Evolutionary conservation across 352 stramenopile genomes (phyloP), one percentile per base, ranked within the genome.

Genomic region (Phytopythium oedochilum): DNA sequence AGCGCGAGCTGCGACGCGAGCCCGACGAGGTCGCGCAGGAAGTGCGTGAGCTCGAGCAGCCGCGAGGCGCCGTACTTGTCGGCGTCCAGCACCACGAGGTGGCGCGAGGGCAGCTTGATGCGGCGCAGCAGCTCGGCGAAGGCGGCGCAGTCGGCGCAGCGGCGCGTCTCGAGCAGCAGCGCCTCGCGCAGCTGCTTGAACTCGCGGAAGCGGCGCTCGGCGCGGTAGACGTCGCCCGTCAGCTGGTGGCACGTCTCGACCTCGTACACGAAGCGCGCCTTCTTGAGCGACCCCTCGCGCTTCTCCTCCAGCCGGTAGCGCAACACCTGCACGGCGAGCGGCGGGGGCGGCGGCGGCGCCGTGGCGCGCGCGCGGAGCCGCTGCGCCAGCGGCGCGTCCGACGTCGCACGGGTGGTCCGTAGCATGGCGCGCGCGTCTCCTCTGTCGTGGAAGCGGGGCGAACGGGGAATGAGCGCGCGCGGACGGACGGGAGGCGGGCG

Each of bases 211-310:
- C 73, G 67, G 25, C 78, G 73, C 40, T 86, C 63, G 17, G 61
- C 61, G 58, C 59, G 70, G 61, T 69, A 87, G 35, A 87, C 57
- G 28, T 86, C 76, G 39, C 78, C 75, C 8, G 78, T 84, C 32
- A 66, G 49, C 32, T 83, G 71, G 48, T 87, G 71, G 52, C 75
- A 89, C 49, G 78, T 80, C 69, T 89, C 78, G 57, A 89, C 82
- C 58, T 86, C 73, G 66, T 87, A 89, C 61, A 89, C 76, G 39
- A 89, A 89, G 43, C 73, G 75, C 35, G 61, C 74, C 65, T 81
- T 88, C 61, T 82, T 83, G 56, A 86, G 61, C 32, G 50, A 25
- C 18, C 51, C 44, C 29, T 75, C 55, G n/a, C 39, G 39, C 53
- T 89, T 89, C 63, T 73, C 67, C 56, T 86, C 75, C 6, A 72